phyloP scores from a whole-genome alignment of 176 grass and related monocot species.

The Eremochloa ophiuroides region DNA sequence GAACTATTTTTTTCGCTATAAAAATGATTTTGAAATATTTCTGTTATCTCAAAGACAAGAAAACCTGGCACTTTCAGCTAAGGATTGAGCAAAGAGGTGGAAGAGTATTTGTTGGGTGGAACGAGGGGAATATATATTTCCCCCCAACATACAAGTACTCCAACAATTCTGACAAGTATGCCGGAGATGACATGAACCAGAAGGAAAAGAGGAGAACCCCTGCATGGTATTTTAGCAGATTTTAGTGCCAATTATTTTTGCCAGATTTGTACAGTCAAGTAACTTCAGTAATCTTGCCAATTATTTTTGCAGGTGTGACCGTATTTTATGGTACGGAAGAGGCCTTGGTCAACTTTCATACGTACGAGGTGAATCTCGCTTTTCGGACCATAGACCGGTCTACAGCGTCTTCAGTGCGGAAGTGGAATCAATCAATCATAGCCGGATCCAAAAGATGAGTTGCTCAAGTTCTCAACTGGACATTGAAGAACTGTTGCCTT shows the following conservation, averaged over 20 bases:
- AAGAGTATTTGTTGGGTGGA: slow-evolving; percentile 88
- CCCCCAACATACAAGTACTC: slow-evolving; percentile 98
- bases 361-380: slow-evolving; percentile 84
- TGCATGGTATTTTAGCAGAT: slow-evolving; percentile 55
- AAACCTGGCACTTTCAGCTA: slow-evolving; percentile 50
- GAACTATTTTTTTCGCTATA: slow-evolving; percentile 15
- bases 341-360: slow-evolving; percentile 87
- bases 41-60: slow-evolving; percentile 9
- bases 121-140: slow-evolving; percentile 90
- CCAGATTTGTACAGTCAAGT: neutral
- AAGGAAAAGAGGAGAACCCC: slow-evolving; percentile 95
- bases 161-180: slow-evolving; percentile 91
- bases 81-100: slow-evolving; percentile 82
- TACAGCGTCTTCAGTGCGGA: slow-evolving; percentile 86
- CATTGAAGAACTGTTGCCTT: slow-evolving; percentile 82
- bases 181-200: slow-evolving; percentile 79
- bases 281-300: neutral
- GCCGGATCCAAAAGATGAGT: slow-evolving; percentile 87
- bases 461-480: slow-evolving; percentile 72
- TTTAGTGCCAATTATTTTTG: neutral
- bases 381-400: slow-evolving; percentile 93
- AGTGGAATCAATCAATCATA: slow-evolving; percentile 91
- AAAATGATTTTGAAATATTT: slow-evolving; percentile 21
- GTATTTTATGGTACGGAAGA: slow-evolving; percentile 88
- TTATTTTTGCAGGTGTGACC: slow-evolving; percentile 93